Evolutionary conservation across 1,284 basidiomycete genomes (phyloP).

Genomic region (Paramarasmius palmivorus): DNA sequence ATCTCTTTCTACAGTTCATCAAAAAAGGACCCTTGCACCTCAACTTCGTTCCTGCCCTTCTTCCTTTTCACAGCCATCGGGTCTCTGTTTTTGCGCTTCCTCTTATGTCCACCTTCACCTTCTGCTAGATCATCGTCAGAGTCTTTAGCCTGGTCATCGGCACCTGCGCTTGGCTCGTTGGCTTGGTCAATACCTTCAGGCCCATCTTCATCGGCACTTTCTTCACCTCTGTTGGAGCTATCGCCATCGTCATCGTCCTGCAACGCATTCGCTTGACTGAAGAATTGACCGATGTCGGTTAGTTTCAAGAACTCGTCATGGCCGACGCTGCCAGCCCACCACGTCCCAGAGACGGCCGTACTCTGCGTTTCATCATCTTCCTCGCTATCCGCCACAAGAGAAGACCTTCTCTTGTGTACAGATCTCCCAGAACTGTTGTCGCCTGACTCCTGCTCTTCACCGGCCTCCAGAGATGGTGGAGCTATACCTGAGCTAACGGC

Average conservation of each 20-base stretch:
- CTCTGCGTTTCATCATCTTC: constrained; percentile 44
- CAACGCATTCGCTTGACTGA: constrained; percentile 40
- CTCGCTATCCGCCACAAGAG: too few species aligned
- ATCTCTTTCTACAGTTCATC: constrained; percentile 42
- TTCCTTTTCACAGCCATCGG: constrained; percentile 18
- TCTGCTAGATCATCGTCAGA: constrained; percentile 22
- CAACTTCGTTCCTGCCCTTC: constrained; percentile 26
- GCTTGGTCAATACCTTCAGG: too few species aligned
- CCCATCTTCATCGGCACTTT: neutral
- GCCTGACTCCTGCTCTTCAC: constrained; percentile 21
- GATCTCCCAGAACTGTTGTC: neutral
- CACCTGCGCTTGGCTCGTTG: too few species aligned
- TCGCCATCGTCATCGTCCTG: constrained; percentile 38
- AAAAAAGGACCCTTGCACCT: constrained; percentile 70
- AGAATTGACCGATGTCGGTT: constrained; percentile 74
- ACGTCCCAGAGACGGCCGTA: constrained; percentile 32
- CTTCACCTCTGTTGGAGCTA: constrained; percentile 15
- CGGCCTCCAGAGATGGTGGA: constrained; percentile 28
- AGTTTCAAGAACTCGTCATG: constrained; percentile 87
- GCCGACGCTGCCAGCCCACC: constrained; percentile 92
- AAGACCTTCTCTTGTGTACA: neutral
- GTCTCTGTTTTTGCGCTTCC: constrained; percentile 21
- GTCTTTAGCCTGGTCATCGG: constrained; percentile 24
- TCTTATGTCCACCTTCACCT: constrained; percentile 18
- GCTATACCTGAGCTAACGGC: constrained; percentile 49